Conservation (phyloP, 257 asterid species). For the Ehretia macrophylla region DNA sequence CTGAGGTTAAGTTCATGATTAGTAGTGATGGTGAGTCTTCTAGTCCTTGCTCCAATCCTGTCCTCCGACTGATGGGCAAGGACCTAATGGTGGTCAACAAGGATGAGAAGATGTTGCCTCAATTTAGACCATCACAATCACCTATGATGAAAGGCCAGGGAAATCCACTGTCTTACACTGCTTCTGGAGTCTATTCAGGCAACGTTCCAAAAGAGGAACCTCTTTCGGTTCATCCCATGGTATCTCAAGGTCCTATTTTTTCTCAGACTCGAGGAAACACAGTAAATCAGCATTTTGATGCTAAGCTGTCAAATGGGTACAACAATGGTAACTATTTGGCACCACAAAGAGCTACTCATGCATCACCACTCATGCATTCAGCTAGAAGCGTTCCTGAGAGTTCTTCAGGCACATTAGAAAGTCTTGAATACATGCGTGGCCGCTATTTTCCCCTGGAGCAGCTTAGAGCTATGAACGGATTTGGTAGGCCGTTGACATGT, state of each 20-base stretch:
- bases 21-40: conserved; percentile 36
- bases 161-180: conserved; percentile 17
- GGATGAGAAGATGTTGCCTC: conserved; percentile 39
- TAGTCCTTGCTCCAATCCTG: conserved; percentile 62
- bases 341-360: conserved; percentile 20
- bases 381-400: conserved; percentile 21
- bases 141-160: conserved; percentile 20
- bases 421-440: conserved; percentile 26
- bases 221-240: conserved; percentile 15
- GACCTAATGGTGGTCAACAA: conserved; percentile 74
- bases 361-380: conserved; percentile 30
- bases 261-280: conserved; percentile 15
- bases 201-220: conserved; percentile 19
- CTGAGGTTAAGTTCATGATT: conserved; percentile 33
- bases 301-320: conserved; percentile 31
- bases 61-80: conserved; percentile 92
- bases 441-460: conserved; percentile 22
- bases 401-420: conserved; percentile 22
- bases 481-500: conserved; percentile 15
- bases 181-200: conserved; percentile 20
- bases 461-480: conserved; percentile 23
- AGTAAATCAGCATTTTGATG: conserved; percentile 33
- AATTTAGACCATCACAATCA: conserved; percentile 27
- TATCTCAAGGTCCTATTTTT: conserved; percentile 23
- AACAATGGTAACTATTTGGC: conserved; percentile 27